Base-by-base conservation (phyloP, 768 basidiomycete species). In the Xerocomellus dryophilus region DNA sequence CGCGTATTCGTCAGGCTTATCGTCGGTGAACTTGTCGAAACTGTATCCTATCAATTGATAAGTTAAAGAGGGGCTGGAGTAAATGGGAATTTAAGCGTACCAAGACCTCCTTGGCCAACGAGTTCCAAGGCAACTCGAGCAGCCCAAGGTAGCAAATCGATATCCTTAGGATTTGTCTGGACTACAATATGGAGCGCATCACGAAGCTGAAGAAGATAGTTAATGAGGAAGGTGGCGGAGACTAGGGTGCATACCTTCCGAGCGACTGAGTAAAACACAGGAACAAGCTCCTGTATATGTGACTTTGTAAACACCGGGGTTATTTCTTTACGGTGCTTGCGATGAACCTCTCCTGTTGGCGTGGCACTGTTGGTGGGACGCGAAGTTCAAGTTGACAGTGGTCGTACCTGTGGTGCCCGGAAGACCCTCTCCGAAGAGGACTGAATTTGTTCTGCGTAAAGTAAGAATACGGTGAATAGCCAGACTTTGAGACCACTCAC, bases 11-110 rank as follows among this genome's bases (percentile, higher is more conserved):
- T 42, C 49, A 32, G 49, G 49, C 9, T 15, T 42, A 7, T 50
- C 49, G 14, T 50, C 49, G 10, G 49, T 42, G 21, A 50, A 50
- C n/a, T 42, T 50, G 31, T 50, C 49, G 31, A 50, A 50, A 41
- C 49, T 50, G 21, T 50, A 42, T 50, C 49, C 49, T 50, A 20
- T 23, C 38, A 11, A 29, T 20, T 5, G 43, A 29, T 6, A 4
- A 29, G 11, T 18, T 7, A 43, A 43, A 3, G n/a, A 8, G 11
- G 6, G 6, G 27, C 7, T 43, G 17, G 23, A 29, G n/a, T n/a
- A n/a, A 18, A 29, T 29, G 11, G n/a, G 9, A 29, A 1, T 12
- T 18, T 12, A 31, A 49, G 14, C 15, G 21, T 23, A 49, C 48
- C 48, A 31, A 50, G 49, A n/a, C 49, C 49, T 42, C 5, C 49